Evolutionary conservation across 1,139 yeast species (phyloP).

Genomic region (Pichia sp.): DNA sequence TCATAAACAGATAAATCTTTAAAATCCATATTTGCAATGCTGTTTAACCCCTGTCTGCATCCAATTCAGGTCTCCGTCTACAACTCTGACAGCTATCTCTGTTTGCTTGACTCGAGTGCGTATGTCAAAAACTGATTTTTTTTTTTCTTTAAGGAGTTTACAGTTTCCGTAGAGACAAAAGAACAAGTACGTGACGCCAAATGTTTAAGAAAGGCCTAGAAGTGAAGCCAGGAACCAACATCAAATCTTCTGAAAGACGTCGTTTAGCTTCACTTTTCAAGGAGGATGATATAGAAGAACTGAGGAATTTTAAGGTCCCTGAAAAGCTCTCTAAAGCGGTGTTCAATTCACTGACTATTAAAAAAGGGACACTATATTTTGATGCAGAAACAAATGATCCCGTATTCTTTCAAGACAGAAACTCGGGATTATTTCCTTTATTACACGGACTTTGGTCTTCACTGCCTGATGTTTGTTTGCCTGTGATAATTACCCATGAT

Average conservation of each 20-base stretch:
- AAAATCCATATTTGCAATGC: background rate
- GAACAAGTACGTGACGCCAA: slow-evolving; percentile 15
- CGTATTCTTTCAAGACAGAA: slow-evolving; percentile 60
- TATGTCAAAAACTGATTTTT: too few species aligned
- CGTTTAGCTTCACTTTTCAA: slow-evolving; percentile 41
- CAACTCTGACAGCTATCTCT: too few species aligned
- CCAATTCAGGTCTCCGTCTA: too few species aligned
- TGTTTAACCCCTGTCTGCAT: too few species aligned
- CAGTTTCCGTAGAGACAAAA: background rate
- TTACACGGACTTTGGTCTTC: slow-evolving; percentile 65
- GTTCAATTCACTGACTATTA: slow-evolving; percentile 47
- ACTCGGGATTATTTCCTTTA: slow-evolving; percentile 51
- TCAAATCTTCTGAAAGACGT: slow-evolving; percentile 77
- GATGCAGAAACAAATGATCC: slow-evolving; percentile 56
- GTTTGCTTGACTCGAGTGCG: too few species aligned
- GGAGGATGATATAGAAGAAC: slow-evolving; percentile 21
- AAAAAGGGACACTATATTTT: slow-evolving; percentile 55
- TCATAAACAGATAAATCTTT: slow-evolving; percentile 5
- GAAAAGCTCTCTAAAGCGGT: slow-evolving; percentile 55
- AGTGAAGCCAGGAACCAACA: slow-evolving; percentile 66
- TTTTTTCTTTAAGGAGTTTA: background rate
- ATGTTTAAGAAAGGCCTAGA: slow-evolving; percentile 63
- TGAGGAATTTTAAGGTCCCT: slow-evolving; percentile 33
- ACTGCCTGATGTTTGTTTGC: slow-evolving; percentile 28
- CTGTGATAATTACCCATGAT: slow-evolving; percentile 62